phyloP scores from a whole-genome alignment of 352 stramenopile genomes.

The Globisporangium splendens region DNA sequence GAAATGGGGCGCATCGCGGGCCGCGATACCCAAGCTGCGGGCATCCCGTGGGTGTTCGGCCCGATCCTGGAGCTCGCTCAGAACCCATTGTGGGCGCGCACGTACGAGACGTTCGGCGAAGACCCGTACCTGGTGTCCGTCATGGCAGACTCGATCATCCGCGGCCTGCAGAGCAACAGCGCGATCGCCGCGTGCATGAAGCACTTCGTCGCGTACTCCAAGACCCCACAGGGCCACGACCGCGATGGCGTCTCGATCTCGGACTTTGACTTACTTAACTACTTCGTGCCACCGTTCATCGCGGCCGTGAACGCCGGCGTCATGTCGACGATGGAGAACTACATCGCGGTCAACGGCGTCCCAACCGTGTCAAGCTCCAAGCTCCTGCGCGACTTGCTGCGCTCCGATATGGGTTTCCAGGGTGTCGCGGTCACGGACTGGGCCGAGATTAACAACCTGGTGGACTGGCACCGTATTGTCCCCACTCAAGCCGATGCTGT shows the following conservation, averaged over 20 bases:
- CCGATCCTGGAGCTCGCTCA: background rate
- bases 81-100: conserved; percentile 23
- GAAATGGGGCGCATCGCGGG: background rate
- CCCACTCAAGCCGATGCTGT: conserved; percentile 11
- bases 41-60: background rate
- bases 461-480: conserved; percentile 57
- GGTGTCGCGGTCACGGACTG: conserved; percentile 89
- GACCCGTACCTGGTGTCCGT: conserved; percentile 79
- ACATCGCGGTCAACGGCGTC: conserved; percentile 91
- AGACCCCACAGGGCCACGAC: conserved; percentile 80
- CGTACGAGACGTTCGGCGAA: conserved; percentile 94
- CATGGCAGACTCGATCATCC: conserved; percentile 76
- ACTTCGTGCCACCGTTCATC: conserved; percentile 84
- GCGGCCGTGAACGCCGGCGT: conserved; percentile 48
- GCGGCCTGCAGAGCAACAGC: conserved; percentile 75
- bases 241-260: conserved; percentile 68
- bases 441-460: conserved; percentile 89
- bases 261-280: conserved; percentile 80
- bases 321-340: conserved; percentile 92
- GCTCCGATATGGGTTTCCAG: conserved; percentile 83
- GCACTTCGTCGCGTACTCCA: conserved; percentile 88
- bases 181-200: conserved; percentile 63
- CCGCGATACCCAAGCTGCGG: background rate
- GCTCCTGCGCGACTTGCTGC: conserved; percentile 74
- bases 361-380: conserved; percentile 84